Evolutionary conservation across 2,329 filamentous ascomycete species (phyloP).

Genomic region (Verticillium isaacii): DNA sequence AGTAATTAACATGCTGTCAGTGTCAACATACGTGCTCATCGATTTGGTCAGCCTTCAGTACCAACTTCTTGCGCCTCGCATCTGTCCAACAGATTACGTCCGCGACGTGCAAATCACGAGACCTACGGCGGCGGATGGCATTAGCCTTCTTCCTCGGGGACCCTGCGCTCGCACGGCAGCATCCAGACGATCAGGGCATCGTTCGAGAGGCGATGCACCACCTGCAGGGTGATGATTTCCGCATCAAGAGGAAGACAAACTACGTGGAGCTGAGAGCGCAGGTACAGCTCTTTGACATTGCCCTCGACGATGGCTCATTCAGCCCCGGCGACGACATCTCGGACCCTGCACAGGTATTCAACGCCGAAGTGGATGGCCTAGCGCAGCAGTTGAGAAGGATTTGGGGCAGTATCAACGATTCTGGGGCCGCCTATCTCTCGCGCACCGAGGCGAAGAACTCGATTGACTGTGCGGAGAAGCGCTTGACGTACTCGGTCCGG

Average conservation of each 20-base stretch:
- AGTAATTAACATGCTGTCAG: slow-evolving; percentile 25
- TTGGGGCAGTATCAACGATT: slow-evolving; percentile 63
- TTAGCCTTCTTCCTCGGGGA: slow-evolving; percentile 57
- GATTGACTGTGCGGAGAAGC: slow-evolving; percentile 69
- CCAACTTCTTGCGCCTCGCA: not conserved
- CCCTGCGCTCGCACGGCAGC: slow-evolving; percentile 30
- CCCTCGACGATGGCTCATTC: slow-evolving; percentile 58
- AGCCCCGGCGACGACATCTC: slow-evolving; percentile 20
- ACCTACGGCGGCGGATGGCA: slow-evolving; percentile 63
- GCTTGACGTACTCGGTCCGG: slow-evolving; percentile 66
- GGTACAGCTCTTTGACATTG: slow-evolving; percentile 66
- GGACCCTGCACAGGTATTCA: slow-evolving; percentile 48
- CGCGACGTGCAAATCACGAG: slow-evolving; percentile 13
- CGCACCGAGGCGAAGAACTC: slow-evolving; percentile 73
- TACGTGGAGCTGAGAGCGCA: slow-evolving; percentile 64
- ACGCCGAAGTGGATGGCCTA: slow-evolving; percentile 65
- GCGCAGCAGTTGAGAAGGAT: slow-evolving; percentile 52
- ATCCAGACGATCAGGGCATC: slow-evolving; percentile 35
- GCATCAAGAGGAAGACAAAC: slow-evolving; percentile 52
- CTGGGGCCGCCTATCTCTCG: slow-evolving; percentile 66
- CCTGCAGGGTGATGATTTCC: slow-evolving; percentile 44
- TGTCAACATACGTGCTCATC: slow-evolving; percentile 37
- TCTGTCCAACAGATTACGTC: not conserved
- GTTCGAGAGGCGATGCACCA: slow-evolving; percentile 40
- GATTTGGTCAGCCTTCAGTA: not conserved